These are phyloP conservation scores for Epichloe uncinata DNA, from an alignment of 2,329 filamentous ascomycete genomes.

Conservation along the genomic window DNA sequence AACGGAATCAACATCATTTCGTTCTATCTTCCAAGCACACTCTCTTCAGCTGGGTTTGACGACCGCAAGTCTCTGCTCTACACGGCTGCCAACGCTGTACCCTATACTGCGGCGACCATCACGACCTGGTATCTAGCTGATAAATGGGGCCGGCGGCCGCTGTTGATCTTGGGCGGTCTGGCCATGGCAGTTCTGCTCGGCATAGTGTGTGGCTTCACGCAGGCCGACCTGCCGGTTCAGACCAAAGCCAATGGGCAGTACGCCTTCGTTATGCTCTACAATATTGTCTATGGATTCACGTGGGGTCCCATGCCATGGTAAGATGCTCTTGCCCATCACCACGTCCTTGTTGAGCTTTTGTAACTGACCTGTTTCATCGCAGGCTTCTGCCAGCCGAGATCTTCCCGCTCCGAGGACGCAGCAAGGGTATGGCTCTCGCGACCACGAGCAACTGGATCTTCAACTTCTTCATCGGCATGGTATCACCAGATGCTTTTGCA, in stretches of 20 bases:
- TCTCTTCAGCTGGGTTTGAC: slow-evolving; percentile 22
- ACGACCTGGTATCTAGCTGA: slow-evolving; percentile 26
- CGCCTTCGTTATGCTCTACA: slow-evolving; percentile 24
- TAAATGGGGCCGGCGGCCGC: slow-evolving; percentile 24
- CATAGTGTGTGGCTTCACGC: slow-evolving; percentile 25
- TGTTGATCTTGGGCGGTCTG: slow-evolving; percentile 16
- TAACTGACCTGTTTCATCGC: too few species aligned
- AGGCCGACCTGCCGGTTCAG: slow-evolving; percentile 16
- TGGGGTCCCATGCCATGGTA: slow-evolving; percentile 24
- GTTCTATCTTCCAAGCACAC: slow-evolving; percentile 25
- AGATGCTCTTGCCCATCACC: not conserved
- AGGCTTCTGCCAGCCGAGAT: slow-evolving; percentile 19
- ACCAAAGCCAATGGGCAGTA: slow-evolving; percentile 23
- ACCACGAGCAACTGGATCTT: slow-evolving; percentile 25
- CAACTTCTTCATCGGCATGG: slow-evolving; percentile 20
- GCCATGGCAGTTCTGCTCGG: slow-evolving; percentile 11
- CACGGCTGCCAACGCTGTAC: slow-evolving; percentile 25
- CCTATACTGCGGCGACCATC: slow-evolving; percentile 26
- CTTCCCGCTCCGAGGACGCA: slow-evolving; percentile 22
- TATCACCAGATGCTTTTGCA: slow-evolving; percentile 26
- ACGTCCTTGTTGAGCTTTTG: too few species aligned
- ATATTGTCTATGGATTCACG: slow-evolving; percentile 12
- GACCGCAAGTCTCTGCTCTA: slow-evolving; percentile 24
- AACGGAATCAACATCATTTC: slow-evolving; percentile 30
- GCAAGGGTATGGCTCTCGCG: slow-evolving; percentile 26